Evolutionary conservation across 345 rosid species (phyloP).

Genomic region (Bruguiera gymnorhiza): DNA sequence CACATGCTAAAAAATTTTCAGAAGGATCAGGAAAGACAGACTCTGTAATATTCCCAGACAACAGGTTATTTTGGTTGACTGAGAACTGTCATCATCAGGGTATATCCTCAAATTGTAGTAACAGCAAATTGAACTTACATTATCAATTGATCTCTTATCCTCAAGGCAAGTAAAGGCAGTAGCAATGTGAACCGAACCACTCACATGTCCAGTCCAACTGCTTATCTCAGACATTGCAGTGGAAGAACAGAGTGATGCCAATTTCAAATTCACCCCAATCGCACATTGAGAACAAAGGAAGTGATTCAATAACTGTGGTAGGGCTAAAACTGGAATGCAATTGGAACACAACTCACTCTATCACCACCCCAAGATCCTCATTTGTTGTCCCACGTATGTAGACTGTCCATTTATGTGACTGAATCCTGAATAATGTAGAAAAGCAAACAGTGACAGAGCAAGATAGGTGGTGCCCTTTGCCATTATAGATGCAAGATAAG

Average conservation of each 20-base stretch:
- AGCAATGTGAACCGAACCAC: conserved; percentile 18
- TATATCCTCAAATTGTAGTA: conserved; percentile 66
- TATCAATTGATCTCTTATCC: conserved; percentile 8
- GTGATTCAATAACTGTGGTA: conserved; percentile 57
- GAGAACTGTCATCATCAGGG: conserved; percentile 61
- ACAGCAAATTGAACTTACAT: conserved; percentile 34
- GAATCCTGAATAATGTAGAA: conserved; percentile 37
- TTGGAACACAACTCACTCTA: conserved; percentile 61
- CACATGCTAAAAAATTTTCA: conserved; percentile 64
- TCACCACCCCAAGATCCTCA: conserved; percentile 59
- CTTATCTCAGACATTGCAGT: conserved; percentile 58
- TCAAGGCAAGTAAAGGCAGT: conserved; percentile 6
- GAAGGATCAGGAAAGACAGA: conserved; percentile 73
- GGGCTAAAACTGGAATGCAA: conserved; percentile 84
- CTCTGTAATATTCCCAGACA: conserved; percentile 73
- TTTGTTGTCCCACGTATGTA: conserved; percentile 73
- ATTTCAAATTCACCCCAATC: conserved; percentile 94
- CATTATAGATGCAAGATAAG: neutral
- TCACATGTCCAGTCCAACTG: conserved; percentile 55
- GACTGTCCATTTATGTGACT: conserved; percentile 80
- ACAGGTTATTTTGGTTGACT: conserved; percentile 71
- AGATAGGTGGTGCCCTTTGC: conserved; percentile 68
- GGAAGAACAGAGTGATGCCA: conserved; percentile 62
- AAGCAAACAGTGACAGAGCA: no score
- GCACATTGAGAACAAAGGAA: conserved; percentile 74